Conservation (phyloP, 176 grass and related monocot genomes). For the Aegilops speltoides region DNA sequence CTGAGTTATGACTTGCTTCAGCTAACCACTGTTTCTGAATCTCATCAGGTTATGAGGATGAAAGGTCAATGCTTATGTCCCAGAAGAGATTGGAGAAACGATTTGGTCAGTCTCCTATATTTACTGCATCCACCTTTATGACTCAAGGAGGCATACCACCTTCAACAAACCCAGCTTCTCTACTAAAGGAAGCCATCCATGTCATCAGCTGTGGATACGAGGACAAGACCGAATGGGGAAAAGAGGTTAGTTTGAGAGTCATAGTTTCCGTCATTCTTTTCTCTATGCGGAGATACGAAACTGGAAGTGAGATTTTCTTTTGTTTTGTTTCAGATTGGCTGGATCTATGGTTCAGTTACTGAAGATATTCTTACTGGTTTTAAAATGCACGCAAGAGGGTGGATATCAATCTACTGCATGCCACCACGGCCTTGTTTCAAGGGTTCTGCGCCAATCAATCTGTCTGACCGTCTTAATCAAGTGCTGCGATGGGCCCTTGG, state of each 20-base stretch:
- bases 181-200: constrained; percentile 97
- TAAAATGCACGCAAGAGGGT: constrained; percentile 96
- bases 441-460: constrained; percentile 96
- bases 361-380: constrained; percentile 97
- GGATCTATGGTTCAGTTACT: constrained; percentile 95
- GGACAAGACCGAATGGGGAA: constrained; percentile 99
- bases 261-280: background rate
- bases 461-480: constrained; percentile 97
- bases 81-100: constrained; percentile 94
- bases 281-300: background rate
- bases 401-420: constrained; percentile 98
- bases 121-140: constrained; percentile 93
- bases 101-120: constrained; percentile 97
- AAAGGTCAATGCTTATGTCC: constrained; percentile 94
- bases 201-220: constrained; percentile 98
- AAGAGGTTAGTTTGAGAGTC: constrained; percentile 72
- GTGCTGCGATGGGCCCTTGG: constrained; percentile 96
- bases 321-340: constrained; percentile 74
- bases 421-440: constrained; percentile 83
- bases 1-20: background rate
- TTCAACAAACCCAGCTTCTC: constrained; percentile 89
- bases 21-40: constrained; percentile 24
- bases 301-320: background rate
- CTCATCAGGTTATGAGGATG: constrained; percentile 83
- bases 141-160: constrained; percentile 87